Evolutionary conservation across 805 yeast species (phyloP), one percentile per base, ranked within the genome.

Genomic region (Kodamaea kakaduensis): DNA sequence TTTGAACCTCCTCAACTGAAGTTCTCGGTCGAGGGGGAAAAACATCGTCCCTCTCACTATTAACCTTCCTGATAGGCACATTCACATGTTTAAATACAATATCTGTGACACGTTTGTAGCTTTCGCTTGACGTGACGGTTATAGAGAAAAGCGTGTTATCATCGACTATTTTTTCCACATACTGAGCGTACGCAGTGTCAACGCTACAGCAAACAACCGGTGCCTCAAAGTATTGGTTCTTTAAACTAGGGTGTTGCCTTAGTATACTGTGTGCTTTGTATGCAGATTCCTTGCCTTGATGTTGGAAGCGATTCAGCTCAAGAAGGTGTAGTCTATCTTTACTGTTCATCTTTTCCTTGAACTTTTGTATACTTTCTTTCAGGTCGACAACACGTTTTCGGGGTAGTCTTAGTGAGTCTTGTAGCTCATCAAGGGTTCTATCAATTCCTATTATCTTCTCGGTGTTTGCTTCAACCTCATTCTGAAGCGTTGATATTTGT

Each of bases 151-250:
- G 57, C 12, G 83, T 73, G 34, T 68, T 67, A 28, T 58, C 56
- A 33, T 75, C 78, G 6, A 84, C 68, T 5, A 77, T 64, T 32
- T 73, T 67, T 32, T 79, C 84, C 34, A 87, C 54, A 38, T 73
- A 75, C 7, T 70, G 64, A 0, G 84, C 80, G 46, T 69, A 72
- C 7, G 54, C 45, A 7, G 59, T 53, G 38, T 78, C 73, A 1
- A 64, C 66, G 0, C 81, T 74, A 15, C 90, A 67, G 0, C 83
- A 68, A 17, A 87, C 62, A 6, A 81, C 57, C 0, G 97, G 89
- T 1, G 96, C 94, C 49, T 84, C 94, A 38, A 66, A 75, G 36
- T 84, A 75, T 9, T 58, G 54, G 1, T 59, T 58, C 31, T 57
- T 50, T 32, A 78, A 64, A 5, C 54, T 51, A 1, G 57, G 51